Conservation (phyloP, 345 rosid genomes). For the Dovyalis caffra region DNA sequence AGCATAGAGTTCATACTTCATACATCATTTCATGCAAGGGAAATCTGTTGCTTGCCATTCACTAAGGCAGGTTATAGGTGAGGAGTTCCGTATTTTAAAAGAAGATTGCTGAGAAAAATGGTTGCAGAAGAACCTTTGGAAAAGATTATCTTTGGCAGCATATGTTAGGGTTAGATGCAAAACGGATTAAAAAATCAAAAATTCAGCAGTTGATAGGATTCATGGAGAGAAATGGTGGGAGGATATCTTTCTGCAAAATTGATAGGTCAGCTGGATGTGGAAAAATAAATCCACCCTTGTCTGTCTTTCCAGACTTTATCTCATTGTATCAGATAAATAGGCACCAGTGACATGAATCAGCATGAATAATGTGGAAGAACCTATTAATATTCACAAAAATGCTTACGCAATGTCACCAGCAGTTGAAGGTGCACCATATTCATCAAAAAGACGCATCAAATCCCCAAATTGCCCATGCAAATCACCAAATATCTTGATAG, state of each 20-base stretch:
- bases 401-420: conserved; percentile 99
- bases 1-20: neutral
- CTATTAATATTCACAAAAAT: neutral
- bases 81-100: neutral
- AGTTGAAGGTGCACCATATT: conserved; percentile 95
- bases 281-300: neutral
- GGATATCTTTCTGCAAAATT: neutral
- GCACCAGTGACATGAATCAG: neutral
- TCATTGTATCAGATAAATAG: neutral
- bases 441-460: conserved; percentile 98
- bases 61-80: neutral
- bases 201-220: neutral
- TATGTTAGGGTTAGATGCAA: neutral
- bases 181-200: neutral
- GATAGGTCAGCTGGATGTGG: neutral
- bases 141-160: neutral
- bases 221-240: neutral
- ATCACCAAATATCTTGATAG: conserved; percentile 95
- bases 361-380: neutral
- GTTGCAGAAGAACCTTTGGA: neutral
- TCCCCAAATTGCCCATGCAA: conserved; percentile 99
- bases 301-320: neutral
- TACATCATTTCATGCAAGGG: neutral
- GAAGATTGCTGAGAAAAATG: neutral
- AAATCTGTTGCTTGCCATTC: neutral